A percentile compares a stretch with the other conserved stretches of the same genome.
These are phyloP conservation scores for Diospyros kaki DNA, from an alignment of 148 eudicot genomes.

Conservation along the genomic window DNA sequence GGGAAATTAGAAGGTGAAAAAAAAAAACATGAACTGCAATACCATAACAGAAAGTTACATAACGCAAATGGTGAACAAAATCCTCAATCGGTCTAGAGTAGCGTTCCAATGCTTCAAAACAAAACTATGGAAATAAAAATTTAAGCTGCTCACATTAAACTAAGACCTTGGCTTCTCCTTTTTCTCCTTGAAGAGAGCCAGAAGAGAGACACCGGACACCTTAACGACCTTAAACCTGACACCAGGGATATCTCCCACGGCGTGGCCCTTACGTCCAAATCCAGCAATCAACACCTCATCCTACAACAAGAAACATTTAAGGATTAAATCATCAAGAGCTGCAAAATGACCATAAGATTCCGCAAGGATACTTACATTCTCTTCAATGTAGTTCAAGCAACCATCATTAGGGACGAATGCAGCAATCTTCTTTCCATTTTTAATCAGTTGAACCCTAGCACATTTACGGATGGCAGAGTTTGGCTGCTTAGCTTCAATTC, in stretches of 20 bases:
- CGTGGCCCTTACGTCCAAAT: slow-evolving; percentile 93
- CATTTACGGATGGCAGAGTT: slow-evolving; percentile 97
- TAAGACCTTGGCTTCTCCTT: slow-evolving; percentile 97
- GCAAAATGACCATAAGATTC: not conserved
- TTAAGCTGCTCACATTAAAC: not conserved
- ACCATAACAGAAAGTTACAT: slow-evolving; percentile 2
- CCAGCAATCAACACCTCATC: slow-evolving; percentile 97
- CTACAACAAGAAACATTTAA: slow-evolving; percentile 20
- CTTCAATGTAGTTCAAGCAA: slow-evolving; percentile 92
- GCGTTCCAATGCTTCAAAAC: slow-evolving; percentile 1
- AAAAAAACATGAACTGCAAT: slow-evolving; percentile 1
- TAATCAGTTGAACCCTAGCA: slow-evolving; percentile 92
- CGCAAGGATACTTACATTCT: slow-evolving; percentile 54
- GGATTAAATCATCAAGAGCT: not conserved
- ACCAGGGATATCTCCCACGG: slow-evolving; percentile 98
- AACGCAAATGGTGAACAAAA: slow-evolving; percentile 3
- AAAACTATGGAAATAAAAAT: not conserved
- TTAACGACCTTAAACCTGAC: slow-evolving; percentile 97
- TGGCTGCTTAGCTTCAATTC: slow-evolving; percentile 97
- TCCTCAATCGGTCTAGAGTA: slow-evolving; percentile 9
- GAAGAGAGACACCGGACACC: slow-evolving; percentile 97
- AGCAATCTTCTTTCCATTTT: slow-evolving; percentile 96
- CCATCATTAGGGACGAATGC: slow-evolving; percentile 97
- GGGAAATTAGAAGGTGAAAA: not conserved
- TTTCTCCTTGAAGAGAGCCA: slow-evolving; percentile 90